Percentiles rank a stretch among this genome's conserved stretches.
Conservation (phyloP, 1,284 basidiomycete genomes). For the Leucocoprinus gongylophorus region DNA sequence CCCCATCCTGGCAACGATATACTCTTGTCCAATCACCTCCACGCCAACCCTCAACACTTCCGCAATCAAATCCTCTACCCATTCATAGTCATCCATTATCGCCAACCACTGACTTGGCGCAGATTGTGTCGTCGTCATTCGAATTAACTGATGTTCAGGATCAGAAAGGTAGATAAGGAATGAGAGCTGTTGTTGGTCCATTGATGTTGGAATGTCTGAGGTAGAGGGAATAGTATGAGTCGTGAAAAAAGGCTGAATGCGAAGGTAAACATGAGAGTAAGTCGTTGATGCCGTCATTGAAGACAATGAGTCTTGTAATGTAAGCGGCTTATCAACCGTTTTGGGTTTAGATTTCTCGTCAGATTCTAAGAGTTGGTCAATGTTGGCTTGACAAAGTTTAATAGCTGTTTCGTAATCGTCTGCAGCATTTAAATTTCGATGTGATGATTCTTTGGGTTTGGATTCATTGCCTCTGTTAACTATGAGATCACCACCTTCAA, state of each 20-base stretch:
- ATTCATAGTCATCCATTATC: slow-evolving; percentile 87
- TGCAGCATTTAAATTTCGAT: slow-evolving; percentile 74
- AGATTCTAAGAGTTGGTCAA: slow-evolving; percentile 70
- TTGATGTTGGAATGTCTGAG: slow-evolving; percentile 22
- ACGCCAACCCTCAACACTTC: slow-evolving; percentile 77
- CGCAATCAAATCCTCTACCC: slow-evolving; percentile 91
- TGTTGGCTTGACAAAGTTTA: slow-evolving; percentile 75
- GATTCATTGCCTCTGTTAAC: slow-evolving; percentile 81
- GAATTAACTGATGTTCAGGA: slow-evolving; percentile 70
- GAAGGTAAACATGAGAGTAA: slow-evolving; percentile 88
- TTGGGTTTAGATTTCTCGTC: slow-evolving; percentile 32
- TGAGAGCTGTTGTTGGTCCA: slow-evolving; percentile 57
- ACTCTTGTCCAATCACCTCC: slow-evolving; percentile 85
- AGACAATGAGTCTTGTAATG: slow-evolving; percentile 24
- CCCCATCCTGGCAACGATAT: slow-evolving; percentile 75
- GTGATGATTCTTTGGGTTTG: slow-evolving; percentile 48
- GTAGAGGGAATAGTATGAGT: slow-evolving; percentile 37
- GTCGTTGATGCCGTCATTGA: slow-evolving; percentile 69
- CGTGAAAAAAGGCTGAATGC: slow-evolving; percentile 82
- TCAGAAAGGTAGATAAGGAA: slow-evolving; percentile 83
- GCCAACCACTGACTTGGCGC: slow-evolving; percentile 78
- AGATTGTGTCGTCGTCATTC: slow-evolving; percentile 74
- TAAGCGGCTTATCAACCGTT: slow-evolving; percentile 21
- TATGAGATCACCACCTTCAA: slow-evolving; percentile 86
- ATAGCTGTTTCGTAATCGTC: slow-evolving; percentile 80